Base-by-base conservation (phyloP, 129 eudicot genomes). In the Rutidosis leptorrhynchoides region DNA sequence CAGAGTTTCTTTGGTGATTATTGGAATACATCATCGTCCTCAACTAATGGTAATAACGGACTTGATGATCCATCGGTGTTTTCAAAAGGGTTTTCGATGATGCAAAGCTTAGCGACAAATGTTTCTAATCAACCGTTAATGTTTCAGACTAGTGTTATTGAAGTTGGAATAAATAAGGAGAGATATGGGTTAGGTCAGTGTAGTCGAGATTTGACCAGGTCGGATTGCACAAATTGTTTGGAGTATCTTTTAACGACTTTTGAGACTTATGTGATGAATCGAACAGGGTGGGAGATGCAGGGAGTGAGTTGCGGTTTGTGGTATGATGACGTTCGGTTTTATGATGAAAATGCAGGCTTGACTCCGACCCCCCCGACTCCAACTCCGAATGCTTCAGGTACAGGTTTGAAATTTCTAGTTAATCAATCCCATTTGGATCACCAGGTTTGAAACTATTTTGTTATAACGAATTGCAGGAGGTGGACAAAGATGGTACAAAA, bases 101-200 rank as follows among this genome's bases (percentile, higher is more conserved):
- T 78, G 82, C 63, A 58, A 49, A 10, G 14, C 1, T 69, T 78
- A 42, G 70, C 28, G 26, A 29, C 9, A 16, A 65, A 49, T 35
- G 58, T 64, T 73, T 74, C 78, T 22, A 40, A 53, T 72, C 70
- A 23, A 64, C 65, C 82, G 0, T 17, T 52, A 49, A 78, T 59
- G 82, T 66, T 72, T 78, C 59, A 45, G 42, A 58, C 52, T 9
- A 11, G 56, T 62, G 70, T 71, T 58, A 0, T 66, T 10, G 70
- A 53, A 21, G 78, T 16, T 22, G 82, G 70, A 19, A 20, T 48
- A 16, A 16, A 55, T 49, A 52, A 69, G 14, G 22, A 58, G 70
- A 72, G 82, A 65, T 78, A 58, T 21, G 78, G 78, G 24, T 11
- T 78, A 66, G 78, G 70, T 27, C 78, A 72, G 62, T 78, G 82